A percentile compares a stretch with the other conserved stretches of the same genome.
Conservation (phyloP, 2,329 filamentous ascomycete species). For the Phialophora chinensis region DNA sequence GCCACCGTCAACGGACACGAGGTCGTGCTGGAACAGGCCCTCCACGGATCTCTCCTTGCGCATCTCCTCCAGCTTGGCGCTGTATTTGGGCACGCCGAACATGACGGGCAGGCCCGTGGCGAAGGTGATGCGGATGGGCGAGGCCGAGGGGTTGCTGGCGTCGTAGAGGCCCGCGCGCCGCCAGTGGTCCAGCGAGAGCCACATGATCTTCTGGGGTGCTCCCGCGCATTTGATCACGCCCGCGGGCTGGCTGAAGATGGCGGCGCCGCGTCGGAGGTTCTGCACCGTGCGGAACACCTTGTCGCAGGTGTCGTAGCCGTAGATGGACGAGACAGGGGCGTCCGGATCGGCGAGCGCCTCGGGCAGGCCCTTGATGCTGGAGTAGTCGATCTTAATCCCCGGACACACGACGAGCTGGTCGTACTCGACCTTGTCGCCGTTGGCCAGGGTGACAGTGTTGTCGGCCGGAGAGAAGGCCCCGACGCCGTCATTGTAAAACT, state of each 20-base stretch:
- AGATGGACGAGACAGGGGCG: conserved; percentile 62
- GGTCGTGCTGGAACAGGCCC: conserved; percentile 69
- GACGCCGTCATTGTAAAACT: conserved; percentile 64
- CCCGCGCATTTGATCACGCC: conserved; percentile 67
- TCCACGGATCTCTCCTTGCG: conserved; percentile 62
- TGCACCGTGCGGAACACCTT: conserved; percentile 60
- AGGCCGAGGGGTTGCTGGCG: conserved; percentile 46
- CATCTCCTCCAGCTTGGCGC: conserved; percentile 59
- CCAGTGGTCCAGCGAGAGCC: conserved; percentile 67
- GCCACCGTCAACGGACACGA: conserved; percentile 76
- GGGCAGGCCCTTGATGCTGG: conserved; percentile 60
- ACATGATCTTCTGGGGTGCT: conserved; percentile 67
- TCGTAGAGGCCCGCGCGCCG: conserved; percentile 60
- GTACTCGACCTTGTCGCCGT: conserved; percentile 64
- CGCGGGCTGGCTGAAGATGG: conserved; percentile 66
- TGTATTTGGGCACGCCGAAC: conserved; percentile 68
- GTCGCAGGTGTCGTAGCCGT: conserved; percentile 62
- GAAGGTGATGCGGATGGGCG: conserved; percentile 60
- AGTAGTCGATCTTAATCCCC: conserved; percentile 60
- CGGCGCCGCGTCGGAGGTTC: conserved; percentile 56
- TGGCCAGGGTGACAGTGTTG: conserved; percentile 61
- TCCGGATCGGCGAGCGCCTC: conserved; percentile 60
- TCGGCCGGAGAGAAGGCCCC: conserved; percentile 60
- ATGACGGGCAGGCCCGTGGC: conserved; percentile 63
- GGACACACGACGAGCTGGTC: conserved; percentile 70